These are phyloP conservation scores for Citrus hindsii DNA, from an alignment of 345 rosid species.

Conservation along the genomic window DNA sequence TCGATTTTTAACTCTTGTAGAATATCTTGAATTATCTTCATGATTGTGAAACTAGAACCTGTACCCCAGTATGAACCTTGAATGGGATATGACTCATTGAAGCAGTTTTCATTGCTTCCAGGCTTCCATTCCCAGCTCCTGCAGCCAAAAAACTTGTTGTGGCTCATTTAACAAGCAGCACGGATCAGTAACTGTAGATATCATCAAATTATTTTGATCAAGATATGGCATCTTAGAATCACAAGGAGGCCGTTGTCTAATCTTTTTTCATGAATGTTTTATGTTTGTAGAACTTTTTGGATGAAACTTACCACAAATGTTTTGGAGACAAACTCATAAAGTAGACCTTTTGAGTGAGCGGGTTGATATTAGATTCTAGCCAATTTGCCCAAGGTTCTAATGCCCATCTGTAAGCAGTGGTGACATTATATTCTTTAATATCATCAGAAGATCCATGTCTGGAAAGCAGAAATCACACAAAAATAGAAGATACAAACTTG, in stretches of 20 bases:
- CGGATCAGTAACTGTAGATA: no score
- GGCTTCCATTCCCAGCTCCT: slow-evolving; percentile 98
- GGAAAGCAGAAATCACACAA: slow-evolving; percentile 11
- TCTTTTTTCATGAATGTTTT: no score
- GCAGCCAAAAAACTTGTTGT: not conserved
- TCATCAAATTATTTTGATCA: no score
- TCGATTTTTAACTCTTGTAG: slow-evolving; percentile 40
- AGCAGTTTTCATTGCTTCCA: slow-evolving; percentile 73
- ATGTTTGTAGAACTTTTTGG: not conserved
- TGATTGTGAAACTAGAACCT: slow-evolving; percentile 73
- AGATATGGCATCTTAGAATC: no score
- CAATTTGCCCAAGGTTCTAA: slow-evolving; percentile 85
- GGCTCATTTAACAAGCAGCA: no score
- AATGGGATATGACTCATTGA: slow-evolving; percentile 73
- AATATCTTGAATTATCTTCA: slow-evolving; percentile 51
- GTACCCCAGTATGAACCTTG: slow-evolving; percentile 73
- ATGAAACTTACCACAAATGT: slow-evolving; percentile 61
- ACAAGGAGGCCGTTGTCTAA: no score
- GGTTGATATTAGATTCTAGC: slow-evolving; percentile 62
- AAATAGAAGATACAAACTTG: not conserved
- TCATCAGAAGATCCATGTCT: slow-evolving; percentile 50
- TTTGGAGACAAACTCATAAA: slow-evolving; percentile 95
- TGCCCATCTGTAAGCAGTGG: slow-evolving; percentile 65
- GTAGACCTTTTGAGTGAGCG: slow-evolving; percentile 66
- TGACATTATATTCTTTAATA: slow-evolving; percentile 61